phyloP scores from a whole-genome alignment of 148 eudicot genomes.

The Vaccinium darrowii region DNA sequence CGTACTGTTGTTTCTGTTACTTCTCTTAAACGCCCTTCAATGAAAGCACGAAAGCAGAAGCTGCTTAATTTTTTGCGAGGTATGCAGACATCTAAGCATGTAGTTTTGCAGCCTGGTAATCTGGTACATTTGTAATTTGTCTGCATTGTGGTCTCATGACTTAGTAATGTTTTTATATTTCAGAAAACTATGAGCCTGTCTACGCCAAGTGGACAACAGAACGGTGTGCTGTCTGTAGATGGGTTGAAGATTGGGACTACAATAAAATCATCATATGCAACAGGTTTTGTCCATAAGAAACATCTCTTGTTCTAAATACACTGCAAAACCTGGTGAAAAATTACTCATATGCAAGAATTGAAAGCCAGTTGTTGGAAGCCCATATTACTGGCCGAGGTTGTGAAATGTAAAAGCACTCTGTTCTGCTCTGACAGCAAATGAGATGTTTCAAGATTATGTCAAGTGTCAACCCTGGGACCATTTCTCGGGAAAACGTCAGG shows the following conservation, averaged over 20 bases:
- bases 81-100: conserved; percentile 19
- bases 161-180: conserved; percentile 14
- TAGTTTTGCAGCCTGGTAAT: conserved; percentile 5
- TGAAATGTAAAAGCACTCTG: not conserved
- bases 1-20: conserved; percentile 63
- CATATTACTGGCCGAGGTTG: not conserved
- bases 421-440: not conserved
- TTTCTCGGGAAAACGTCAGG: not conserved
- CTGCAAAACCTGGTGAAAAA: conserved; percentile 3
- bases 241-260: conserved; percentile 99
- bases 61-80: conserved; percentile 88
- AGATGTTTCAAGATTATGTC: conserved; percentile 8
- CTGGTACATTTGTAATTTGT: not conserved
- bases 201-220: conserved; percentile 97
- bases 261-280: conserved; percentile 94
- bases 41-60: conserved; percentile 86
- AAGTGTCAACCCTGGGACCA: not conserved
- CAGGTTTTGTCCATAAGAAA: conserved; percentile 44
- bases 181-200: conserved; percentile 93
- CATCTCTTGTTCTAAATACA: not conserved
- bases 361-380: not conserved
- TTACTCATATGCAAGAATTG: not conserved
- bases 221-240: conserved; percentile 97
- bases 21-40: conserved; percentile 75
- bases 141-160: conserved; percentile 19